Base-by-base conservation (phyloP, 1,284 basidiomycete species). In the Malassezia globosa region DNA sequence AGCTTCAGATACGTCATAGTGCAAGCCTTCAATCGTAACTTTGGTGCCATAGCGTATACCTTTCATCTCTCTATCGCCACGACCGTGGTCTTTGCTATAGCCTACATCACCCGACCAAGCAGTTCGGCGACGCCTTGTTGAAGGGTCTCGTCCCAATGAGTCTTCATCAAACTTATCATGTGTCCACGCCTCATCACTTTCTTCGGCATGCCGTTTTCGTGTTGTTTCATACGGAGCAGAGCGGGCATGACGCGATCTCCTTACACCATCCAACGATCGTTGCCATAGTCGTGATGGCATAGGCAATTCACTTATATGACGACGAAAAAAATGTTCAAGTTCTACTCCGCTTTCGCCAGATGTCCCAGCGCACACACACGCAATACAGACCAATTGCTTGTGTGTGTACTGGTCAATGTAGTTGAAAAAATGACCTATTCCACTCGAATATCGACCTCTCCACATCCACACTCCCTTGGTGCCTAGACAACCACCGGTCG, bases 231-330 rank as follows among this genome's bases (percentile, higher is more conserved):
- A 31, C 29, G 29, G 29, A n/a, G 29, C n/a, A 31, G 8, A 31
- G n/a, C n/a, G n/a, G n/a, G n/a, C n/a, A n/a, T n/a, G n/a, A n/a
- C n/a, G n/a, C n/a, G n/a, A n/a, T n/a, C n/a, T n/a, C n/a, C n/a
- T n/a, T n/a, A n/a, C n/a, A n/a, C n/a, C n/a, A n/a, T n/a, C 8
- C 29, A 50, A 26, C 41, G 36, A 50, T 24, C 26, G 42, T 27
- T 37, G 25, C 40, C n/a, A 23, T 22, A 37, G 24, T 21, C 48
- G 42, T 33, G 48, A 37, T 6, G 48, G 29, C 42, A 42, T 42
- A n/a, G 33, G 22, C 13, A 25, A 8, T 6, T 31, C 29, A n/a
- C n/a, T 10, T n/a, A n/a, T 31, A 8, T 8, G 29, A 31, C 29
- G 29, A n/a, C n/a, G 10, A 31, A 10, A 8, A 31, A 8, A 8